Evolutionary conservation across 441 rosid genomes (phyloP).

Genomic region (Melastoma candidum): DNA sequence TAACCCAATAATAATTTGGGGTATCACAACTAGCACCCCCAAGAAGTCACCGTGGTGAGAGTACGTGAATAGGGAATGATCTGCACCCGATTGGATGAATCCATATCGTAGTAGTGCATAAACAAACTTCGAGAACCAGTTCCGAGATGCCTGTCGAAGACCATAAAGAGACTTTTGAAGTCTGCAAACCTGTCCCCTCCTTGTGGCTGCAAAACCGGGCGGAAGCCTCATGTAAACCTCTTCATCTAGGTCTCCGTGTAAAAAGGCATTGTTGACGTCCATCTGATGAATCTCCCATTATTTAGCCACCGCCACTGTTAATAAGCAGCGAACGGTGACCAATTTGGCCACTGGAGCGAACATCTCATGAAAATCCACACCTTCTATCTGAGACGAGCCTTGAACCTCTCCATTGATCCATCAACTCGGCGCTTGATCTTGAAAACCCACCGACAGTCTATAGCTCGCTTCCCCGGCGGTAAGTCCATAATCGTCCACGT

Average conservation of each 20-base stretch:
- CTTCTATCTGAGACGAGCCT: constrained; percentile 3
- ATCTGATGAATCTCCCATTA: background rate
- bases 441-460: too few species aligned
- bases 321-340: background rate
- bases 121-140: background rate
- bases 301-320: background rate
- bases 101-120: background rate
- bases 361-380: background rate
- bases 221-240: constrained; percentile 3
- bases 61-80: background rate
- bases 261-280: constrained; percentile 1
- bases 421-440: background rate
- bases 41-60: background rate
- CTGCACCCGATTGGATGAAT: background rate
- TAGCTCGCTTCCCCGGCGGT: too few species aligned
- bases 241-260: constrained; percentile 1
- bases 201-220: background rate
- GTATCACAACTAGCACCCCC: constrained; percentile 3
- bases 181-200: background rate
- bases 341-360: background rate
- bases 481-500: too few species aligned
- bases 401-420: background rate
- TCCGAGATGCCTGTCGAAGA: background rate
- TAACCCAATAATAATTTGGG: too few species aligned
- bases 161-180: background rate